phyloP scores from a whole-genome alignment of 176 grass and related monocot species.

The Neostapfia colusana region DNA sequence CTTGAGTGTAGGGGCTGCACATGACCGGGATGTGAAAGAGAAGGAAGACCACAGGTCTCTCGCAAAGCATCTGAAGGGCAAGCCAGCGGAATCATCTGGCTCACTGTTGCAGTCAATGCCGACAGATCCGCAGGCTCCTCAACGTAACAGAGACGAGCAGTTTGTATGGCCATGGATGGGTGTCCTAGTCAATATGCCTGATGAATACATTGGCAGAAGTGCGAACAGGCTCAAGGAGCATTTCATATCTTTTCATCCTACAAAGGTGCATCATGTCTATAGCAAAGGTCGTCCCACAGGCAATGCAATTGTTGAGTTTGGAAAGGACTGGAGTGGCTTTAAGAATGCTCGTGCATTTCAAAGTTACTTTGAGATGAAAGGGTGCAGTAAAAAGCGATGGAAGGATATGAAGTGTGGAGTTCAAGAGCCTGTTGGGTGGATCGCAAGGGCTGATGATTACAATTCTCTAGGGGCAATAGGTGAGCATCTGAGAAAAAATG shows the following conservation, averaged over 20 bases:
- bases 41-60: conserved; percentile 71
- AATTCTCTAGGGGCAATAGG: conserved; percentile 46
- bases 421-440: conserved; percentile 52
- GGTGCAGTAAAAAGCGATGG: conserved; percentile 41
- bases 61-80: conserved; percentile 55
- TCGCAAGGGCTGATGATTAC: conserved; percentile 55
- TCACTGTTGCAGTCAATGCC: conserved; percentile 3
- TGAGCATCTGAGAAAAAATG: conserved; percentile 53
- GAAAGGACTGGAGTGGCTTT: conserved; percentile 55
- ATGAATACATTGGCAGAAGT: conserved; percentile 54
- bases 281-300: conserved; percentile 40
- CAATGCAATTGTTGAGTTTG: conserved; percentile 63
- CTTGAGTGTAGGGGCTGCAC: conserved; percentile 45
- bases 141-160: conserved; percentile 39
- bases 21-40: conserved; percentile 44
- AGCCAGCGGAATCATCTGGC: conserved; percentile 12
- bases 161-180: conserved; percentile 75
- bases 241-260: conserved; percentile 45
- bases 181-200: conserved; percentile 59
- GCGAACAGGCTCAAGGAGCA: conserved; percentile 65
- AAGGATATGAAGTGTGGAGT: conserved; percentile 33
- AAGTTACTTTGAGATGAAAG: conserved; percentile 43
- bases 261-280: conserved; percentile 57
- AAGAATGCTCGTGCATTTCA: conserved; percentile 57
- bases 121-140: conserved; percentile 25